Base-by-base conservation (phyloP, 805 yeast genomes). In the Priceomyces fermenticarens region DNA sequence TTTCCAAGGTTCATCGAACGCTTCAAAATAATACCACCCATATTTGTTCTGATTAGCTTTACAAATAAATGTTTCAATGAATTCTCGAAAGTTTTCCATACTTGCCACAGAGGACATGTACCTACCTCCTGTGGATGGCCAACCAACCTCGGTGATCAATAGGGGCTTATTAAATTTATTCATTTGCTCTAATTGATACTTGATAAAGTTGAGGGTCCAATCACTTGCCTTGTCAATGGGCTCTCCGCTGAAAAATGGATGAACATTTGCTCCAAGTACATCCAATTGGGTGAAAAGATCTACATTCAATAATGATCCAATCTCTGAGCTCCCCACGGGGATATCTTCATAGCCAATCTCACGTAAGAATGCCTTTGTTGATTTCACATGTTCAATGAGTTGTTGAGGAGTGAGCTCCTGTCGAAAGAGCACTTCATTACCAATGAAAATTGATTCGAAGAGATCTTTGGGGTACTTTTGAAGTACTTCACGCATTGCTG, bases 1-100 rank as follows among this genome's bases (percentile, higher is more conserved):
- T 48, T 81, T 83, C 87, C 87, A 81, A 0, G 86, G 85, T 52
- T 81, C 86, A 60, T 83, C 87, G 60, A 80, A 82, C 0, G 85
- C 88, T 52, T 82, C 87, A 52, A 79, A 81, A 60, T 71, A 81
- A 45, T 67, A 81, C 78, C 83, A 81, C 1, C 71, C 74, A 14
- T 68, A 59, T 7, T 59, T 54, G 12, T 53, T 39, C 1, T 61
- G 49, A 11, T 64, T 61, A 3, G 70, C 63, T 3, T 61, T 58
- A 51, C 87, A 80, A 1, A 78, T 53, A 78, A 81, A 83, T 4
- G 62, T 60, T 36, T 71, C 58, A 41, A 82, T 45, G 43, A 83
- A 81, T 4, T 43, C 45, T 41, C 78, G 80, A 50, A 72, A 57
- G 35, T 74, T 69, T 5, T 49, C 40, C 2, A 53, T 46, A 1